Conservation (phyloP, 169 alveolate genomes). For the Cryptosporidium felis region DNA sequence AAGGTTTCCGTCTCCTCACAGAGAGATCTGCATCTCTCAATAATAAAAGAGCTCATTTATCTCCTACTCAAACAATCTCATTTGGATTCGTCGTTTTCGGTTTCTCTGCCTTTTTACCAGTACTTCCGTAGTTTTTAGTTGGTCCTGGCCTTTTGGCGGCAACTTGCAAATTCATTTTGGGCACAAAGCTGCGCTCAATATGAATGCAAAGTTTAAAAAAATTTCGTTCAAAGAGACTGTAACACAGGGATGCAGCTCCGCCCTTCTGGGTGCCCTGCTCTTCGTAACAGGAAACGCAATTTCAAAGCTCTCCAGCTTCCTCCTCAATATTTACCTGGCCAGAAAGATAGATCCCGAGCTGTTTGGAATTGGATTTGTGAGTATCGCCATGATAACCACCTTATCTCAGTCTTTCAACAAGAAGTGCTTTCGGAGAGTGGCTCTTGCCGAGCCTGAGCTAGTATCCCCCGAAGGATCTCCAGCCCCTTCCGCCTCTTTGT, state of each 20-base stretch:
- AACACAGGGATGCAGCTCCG: conserved; percentile 3
- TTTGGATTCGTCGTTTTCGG: not conserved
- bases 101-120: not conserved
- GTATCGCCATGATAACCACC: conserved; percentile 40
- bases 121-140: not conserved
- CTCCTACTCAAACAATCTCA: too few relatives aligned
- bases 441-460: conserved; percentile 57
- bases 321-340: conserved; percentile 33
- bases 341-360: conserved; percentile 28
- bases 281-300: conserved; percentile 18
- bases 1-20: conserved; percentile 76
- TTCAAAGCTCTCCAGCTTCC: conserved; percentile 14
- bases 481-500: not conserved
- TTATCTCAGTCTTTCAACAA: conserved; percentile 35
- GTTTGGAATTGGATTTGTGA: conserved; percentile 52
- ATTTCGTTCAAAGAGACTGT: not conserved
- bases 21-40: conserved; percentile 73
- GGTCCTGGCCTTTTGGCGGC: not conserved
- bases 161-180: not conserved
- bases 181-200: not conserved
- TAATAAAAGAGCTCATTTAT: conserved; percentile 74
- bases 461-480: too few relatives aligned
- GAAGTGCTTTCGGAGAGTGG: conserved; percentile 54
- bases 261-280: conserved; percentile 24
- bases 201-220: not conserved